phyloP scores from a whole-genome alignment of 495 filamentous ascomycete genomes.

The Neurospora tetrasperma region DNA sequence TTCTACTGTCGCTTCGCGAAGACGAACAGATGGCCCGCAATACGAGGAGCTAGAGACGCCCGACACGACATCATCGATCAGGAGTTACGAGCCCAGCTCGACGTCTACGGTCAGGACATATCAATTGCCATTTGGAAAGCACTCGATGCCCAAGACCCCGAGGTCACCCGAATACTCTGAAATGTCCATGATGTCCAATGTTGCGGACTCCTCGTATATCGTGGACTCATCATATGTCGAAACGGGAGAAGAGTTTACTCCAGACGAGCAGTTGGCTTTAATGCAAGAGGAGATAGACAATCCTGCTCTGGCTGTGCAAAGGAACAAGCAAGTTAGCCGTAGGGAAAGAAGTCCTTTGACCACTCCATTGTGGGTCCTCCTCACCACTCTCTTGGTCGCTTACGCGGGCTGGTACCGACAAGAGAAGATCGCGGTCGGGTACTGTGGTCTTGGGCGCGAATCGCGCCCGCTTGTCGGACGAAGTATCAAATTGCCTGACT shows the following conservation, averaged over 20 bases:
- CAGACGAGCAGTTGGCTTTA: slow-evolving; percentile 75
- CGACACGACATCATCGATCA: slow-evolving; percentile 4
- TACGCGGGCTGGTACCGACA: slow-evolving; percentile 80
- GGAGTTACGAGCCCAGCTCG: not conserved
- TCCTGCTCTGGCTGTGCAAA: slow-evolving; percentile 18
- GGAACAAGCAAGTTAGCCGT: slow-evolving; percentile 6
- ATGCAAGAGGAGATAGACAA: slow-evolving; percentile 45
- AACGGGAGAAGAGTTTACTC: slow-evolving; percentile 84
- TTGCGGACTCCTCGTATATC: not conserved
- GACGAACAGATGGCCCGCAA: slow-evolving; percentile 25
- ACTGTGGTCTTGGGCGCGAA: slow-evolving; percentile 75
- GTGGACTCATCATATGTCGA: slow-evolving; percentile 31
- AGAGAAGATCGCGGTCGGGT: slow-evolving; percentile 90
- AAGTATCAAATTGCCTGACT: slow-evolving; percentile 34
- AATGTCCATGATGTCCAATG: not conserved
- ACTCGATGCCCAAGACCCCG: not conserved
- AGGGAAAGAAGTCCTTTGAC: slow-evolving; percentile 16
- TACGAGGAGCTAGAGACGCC: slow-evolving; percentile 18
- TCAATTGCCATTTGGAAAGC: not conserved
- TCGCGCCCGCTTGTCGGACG: slow-evolving; percentile 35
- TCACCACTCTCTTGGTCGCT: slow-evolving; percentile 54
- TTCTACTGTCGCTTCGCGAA: slow-evolving; percentile 14
- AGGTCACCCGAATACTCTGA: not conserved
- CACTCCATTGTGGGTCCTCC: slow-evolving; percentile 54
- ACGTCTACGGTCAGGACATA: not conserved